A percentile compares a stretch with the other conserved stretches of the same genome.
Evolutionary conservation across 73 alveolate species (phyloP).

Genomic region (Diophrys sp.): DNA sequence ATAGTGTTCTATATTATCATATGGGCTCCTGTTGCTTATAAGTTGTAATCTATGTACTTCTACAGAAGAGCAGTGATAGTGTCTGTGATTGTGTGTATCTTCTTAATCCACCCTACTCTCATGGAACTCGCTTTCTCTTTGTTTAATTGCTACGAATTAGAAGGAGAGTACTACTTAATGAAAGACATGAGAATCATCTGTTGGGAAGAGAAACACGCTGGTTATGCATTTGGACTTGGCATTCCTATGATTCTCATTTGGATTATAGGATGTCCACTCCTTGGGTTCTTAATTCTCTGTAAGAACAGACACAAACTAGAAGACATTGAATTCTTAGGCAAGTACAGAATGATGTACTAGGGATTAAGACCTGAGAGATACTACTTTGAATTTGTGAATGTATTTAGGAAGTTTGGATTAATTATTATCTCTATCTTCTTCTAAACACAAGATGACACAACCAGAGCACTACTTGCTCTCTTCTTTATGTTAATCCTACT

Average conservation of each 20-base stretch:
- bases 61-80: no score
- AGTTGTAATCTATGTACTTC: no score
- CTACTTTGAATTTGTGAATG: conserved; percentile 54
- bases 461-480: conserved; percentile 43
- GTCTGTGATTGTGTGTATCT: no score
- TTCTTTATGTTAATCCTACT: conserved; percentile 27
- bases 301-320: conserved; percentile 23
- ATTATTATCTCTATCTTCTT: conserved; percentile 50
- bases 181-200: conserved; percentile 46
- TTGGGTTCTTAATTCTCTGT: conserved; percentile 28
- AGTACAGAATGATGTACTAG: conserved; percentile 41
- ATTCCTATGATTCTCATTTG: conserved; percentile 44
- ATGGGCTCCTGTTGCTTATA: background rate
- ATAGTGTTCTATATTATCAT: background rate
- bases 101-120: conserved; percentile 52
- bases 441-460: conserved; percentile 27
- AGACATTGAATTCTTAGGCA: conserved; percentile 11
- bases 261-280: conserved; percentile 51
- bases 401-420: conserved; percentile 37
- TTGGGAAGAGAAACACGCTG: conserved; percentile 40
- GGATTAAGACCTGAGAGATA: conserved; percentile 35
- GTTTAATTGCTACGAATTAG: conserved; percentile 49
- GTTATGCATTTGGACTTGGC: conserved; percentile 30
- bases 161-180: conserved; percentile 53
- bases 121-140: conserved; percentile 51